Base-by-base conservation (phyloP, 768 basidiomycete genomes). In the Tricholomella constricta region DNA sequence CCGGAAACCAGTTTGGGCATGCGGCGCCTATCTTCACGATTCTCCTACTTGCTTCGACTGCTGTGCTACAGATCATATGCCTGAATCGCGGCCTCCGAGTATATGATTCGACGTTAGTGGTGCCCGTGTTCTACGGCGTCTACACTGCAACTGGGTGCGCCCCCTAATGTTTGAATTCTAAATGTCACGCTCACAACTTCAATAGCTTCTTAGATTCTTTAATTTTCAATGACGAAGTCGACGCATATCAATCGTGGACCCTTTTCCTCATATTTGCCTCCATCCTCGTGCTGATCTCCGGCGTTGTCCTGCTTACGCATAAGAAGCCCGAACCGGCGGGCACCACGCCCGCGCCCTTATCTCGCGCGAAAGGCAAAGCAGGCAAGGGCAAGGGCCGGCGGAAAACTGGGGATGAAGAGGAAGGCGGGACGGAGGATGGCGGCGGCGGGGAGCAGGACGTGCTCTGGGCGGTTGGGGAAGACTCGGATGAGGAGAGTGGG, bases 121-220 rank as follows among this genome's bases (percentile, higher is more conserved):
- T 97, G 0, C 95, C 96, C 0, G 87, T 95, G 12, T 97, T 98
- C 67, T 98, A 96, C 65, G 93, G 93, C 9, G 85, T 94, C 9
- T 95, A 94, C 64, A 94, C 92, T 0, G 89, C 88, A 2, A 79
- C 82, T 20, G 91, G 91, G 83, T 90, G 65, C 40, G 79, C 71
- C 10, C 11, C 23, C 25, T 35, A 27, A 34, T 8, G 25, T 29
- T 23, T 23, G 3, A 43, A 32, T 2, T n/a, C n/a, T 47, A 15
- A 19, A 25, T 29, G 9, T 23, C 31, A 6, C 20, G 32, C 19
- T 46, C 22, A 49, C 37, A 32, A 45, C 9, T 47, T 51, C 38
- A 26, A 6, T 48, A 79, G 78, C 29, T 80, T 78, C 67, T 64
- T 81, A 6, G 66, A 80, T 57, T 79, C 78, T 10, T 67, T 80